A percentile compares a stretch with the other conserved stretches of the same genome.
These are phyloP conservation scores for Solanum tarijense DNA, from an alignment of 257 asterid species.

Conservation along the genomic window DNA sequence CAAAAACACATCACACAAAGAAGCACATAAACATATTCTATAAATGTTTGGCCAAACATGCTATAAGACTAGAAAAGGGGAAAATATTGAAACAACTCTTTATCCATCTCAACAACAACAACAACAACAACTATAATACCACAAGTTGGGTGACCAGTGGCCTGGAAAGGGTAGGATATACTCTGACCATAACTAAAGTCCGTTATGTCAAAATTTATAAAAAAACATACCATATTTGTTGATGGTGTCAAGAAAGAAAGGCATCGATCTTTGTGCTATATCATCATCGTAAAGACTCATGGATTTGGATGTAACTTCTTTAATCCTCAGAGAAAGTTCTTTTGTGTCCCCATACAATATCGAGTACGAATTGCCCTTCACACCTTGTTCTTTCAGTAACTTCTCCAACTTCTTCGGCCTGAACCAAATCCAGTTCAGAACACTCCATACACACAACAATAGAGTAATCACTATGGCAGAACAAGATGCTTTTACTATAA, in stretches of 20 bases:
- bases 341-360: neutral
- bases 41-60: no score
- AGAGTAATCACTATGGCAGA: neutral
- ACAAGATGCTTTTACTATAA: neutral
- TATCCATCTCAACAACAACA: neutral
- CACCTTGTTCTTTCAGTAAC: no score
- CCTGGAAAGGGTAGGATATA: no score
- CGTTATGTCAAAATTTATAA: no score
- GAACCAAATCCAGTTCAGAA: neutral
- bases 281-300: neutral
- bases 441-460: neutral
- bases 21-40: no score
- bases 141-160: no score
- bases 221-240: neutral
- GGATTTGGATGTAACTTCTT: neutral
- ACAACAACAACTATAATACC: neutral
- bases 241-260: neutral
- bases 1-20: no score
- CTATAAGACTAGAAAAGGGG: no score
- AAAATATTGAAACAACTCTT: neutral
- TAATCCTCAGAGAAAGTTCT: neutral
- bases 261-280: neutral
- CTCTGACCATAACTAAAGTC: no score
- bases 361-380: neutral
- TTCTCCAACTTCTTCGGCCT: neutral